phyloP scores from a whole-genome alignment of 78 protist genomes.

The Guillardia theta region DNA sequence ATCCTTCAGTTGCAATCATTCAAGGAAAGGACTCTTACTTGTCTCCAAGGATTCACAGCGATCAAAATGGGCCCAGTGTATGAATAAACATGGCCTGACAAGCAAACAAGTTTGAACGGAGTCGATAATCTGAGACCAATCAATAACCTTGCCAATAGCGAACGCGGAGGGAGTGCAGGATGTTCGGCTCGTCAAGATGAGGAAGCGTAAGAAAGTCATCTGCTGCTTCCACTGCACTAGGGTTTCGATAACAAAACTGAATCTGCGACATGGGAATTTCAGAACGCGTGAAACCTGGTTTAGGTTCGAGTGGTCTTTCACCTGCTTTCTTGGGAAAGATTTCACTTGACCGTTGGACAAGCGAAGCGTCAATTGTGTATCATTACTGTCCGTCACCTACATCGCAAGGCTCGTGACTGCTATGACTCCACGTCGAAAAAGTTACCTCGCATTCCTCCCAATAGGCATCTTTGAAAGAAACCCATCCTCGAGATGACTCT shows the following conservation, averaged over 20 bases:
- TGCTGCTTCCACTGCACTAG: neutral
- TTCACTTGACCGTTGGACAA: neutral
- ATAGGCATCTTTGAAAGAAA: neutral
- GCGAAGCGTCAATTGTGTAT: neutral
- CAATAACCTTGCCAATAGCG: slow-evolving; percentile 37
- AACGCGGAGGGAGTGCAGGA: neutral
- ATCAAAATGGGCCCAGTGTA: slow-evolving; percentile 70
- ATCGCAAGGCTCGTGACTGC: too few species aligned
- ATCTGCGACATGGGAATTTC: neutral
- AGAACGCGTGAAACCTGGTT: neutral
- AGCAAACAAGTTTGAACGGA: neutral
- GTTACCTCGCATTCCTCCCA: slow-evolving; percentile 15
- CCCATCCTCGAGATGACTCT: slow-evolving; percentile 22
- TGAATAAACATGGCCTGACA: slow-evolving; percentile 16
- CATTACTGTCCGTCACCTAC: too few species aligned
- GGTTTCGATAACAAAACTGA: neutral
- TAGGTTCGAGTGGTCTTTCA: neutral
- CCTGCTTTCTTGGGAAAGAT: too few species aligned
- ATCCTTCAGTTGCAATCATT: neutral
- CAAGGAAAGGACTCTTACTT: too few species aligned
- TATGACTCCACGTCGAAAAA: neutral
- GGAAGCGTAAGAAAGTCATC: slow-evolving; percentile 10
- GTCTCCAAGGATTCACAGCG: slow-evolving; percentile 77
- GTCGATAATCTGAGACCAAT: too few species aligned
- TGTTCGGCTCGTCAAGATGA: slow-evolving; percentile 5